Percentiles rank a stretch among this genome's conserved stretches.
These are phyloP conservation scores for Lolium rigidum DNA, from an alignment of 176 grass and related monocot species.

Conservation along the genomic window DNA sequence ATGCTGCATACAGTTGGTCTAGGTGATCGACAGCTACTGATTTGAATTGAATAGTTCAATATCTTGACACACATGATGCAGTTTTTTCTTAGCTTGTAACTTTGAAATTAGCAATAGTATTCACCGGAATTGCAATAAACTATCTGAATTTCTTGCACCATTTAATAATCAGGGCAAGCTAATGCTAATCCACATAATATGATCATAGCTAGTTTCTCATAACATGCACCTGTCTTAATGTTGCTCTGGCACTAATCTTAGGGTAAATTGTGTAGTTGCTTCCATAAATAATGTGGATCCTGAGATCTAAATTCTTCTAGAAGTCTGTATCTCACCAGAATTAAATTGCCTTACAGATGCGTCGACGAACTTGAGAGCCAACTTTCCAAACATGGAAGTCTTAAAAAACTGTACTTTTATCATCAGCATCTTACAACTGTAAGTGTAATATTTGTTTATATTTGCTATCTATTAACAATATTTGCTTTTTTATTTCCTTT, in stretches of 20 bases:
- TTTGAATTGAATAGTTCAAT: slow-evolving; percentile 33
- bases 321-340: slow-evolving; percentile 41
- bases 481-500: slow-evolving; percentile 25
- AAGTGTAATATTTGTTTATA: slow-evolving; percentile 48
- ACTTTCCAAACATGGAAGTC: slow-evolving; percentile 91
- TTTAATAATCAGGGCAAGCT: neutral
- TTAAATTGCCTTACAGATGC: slow-evolving; percentile 61
- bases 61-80: neutral
- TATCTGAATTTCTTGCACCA: neutral
- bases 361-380: slow-evolving; percentile 97
- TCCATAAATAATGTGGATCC: neutral
- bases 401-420: slow-evolving; percentile 97
- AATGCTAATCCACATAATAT: neutral
- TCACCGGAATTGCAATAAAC: neutral
- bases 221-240: slow-evolving; percentile 18
- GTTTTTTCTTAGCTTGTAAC: slow-evolving; percentile 15
- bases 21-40: slow-evolving; percentile 58
- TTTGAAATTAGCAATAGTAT: neutral
- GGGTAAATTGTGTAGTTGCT: slow-evolving; percentile 11
- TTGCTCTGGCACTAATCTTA: slow-evolving; percentile 30
- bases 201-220: neutral
- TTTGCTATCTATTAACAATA: slow-evolving; percentile 7
- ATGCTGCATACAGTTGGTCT: slow-evolving; percentile 98
- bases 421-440: slow-evolving; percentile 99
- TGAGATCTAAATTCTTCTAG: slow-evolving; percentile 27